phyloP scores from a whole-genome alignment of 176 grass and related monocot species.

The Oryza nivara region DNA sequence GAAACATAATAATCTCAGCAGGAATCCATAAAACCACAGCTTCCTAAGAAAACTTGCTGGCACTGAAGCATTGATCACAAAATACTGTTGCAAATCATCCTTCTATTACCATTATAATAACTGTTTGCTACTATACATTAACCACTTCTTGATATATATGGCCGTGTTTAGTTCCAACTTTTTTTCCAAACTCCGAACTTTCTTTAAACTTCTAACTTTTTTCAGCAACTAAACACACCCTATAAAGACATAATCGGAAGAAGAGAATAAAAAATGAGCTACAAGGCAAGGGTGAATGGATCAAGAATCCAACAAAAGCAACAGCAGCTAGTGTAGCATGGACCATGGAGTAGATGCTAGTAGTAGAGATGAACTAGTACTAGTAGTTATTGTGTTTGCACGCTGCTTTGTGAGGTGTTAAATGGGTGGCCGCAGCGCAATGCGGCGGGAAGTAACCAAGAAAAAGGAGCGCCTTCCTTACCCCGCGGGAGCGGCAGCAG shows the following conservation, averaged over 20 bases:
- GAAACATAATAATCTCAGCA: conserved; percentile 28
- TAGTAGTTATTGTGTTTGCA: background rate
- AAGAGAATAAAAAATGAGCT: background rate
- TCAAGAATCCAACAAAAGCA: conserved; percentile 51
- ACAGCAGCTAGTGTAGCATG: conserved; percentile 11
- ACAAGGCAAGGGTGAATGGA: conserved; percentile 36
- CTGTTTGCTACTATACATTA: background rate
- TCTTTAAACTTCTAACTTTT: no score
- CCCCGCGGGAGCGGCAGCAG: conserved; percentile 61
- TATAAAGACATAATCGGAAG: conserved; percentile 14
- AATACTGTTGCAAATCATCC: conserved; percentile 26
- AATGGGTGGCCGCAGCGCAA: background rate
- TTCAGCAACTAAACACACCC: no score
- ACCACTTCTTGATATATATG: conserved; percentile 4
- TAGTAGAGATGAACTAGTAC: conserved; percentile 2
- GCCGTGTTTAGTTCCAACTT: no score
- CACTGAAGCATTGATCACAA: conserved; percentile 29
- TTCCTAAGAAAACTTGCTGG: conserved; percentile 4
- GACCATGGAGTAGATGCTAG: background rate
- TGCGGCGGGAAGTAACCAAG: background rate
- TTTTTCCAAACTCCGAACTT: no score
- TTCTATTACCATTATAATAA: conserved; percentile 1
- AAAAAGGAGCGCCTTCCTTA: conserved; percentile 30
- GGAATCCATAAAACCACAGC: conserved; percentile 52
- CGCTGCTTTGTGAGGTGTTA: background rate